phyloP scores from a whole-genome alignment of 306 rosid genomes.

The Corylus avellana region DNA sequence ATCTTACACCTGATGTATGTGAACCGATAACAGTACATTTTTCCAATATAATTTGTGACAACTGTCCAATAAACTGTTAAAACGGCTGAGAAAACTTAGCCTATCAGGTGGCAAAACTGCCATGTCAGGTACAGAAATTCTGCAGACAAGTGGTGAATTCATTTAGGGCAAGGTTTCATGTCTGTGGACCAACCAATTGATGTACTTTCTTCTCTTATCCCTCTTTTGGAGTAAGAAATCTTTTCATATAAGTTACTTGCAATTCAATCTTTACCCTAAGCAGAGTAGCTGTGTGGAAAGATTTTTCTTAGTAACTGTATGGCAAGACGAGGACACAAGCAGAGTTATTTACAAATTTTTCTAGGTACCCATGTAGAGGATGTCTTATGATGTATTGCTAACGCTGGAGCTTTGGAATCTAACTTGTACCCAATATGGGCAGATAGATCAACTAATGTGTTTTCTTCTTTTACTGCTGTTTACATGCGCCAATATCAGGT shows the following conservation, averaged over 20 bases:
- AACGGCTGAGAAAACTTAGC: not conserved
- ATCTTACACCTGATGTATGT: not conserved
- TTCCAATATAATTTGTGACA: not conserved
- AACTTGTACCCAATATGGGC: not conserved
- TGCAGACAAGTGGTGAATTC: not conserved
- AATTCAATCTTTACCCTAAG: not conserved
- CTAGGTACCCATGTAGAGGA: not conserved
- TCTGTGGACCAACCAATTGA: not conserved
- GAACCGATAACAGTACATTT: not conserved
- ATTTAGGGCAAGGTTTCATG: not conserved
- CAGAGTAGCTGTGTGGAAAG: not conserved
- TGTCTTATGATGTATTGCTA: not conserved
- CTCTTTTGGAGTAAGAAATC: not conserved
- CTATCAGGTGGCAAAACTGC: not conserved
- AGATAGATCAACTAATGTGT: not conserved
- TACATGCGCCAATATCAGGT: constrained; percentile 45
- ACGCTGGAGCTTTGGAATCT: not conserved
- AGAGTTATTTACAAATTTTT: not conserved
- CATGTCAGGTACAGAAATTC: not conserved
- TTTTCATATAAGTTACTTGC: not conserved
- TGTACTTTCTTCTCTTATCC: not conserved
- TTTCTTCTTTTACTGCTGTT: constrained; percentile 3
- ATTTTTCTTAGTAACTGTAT: no score
- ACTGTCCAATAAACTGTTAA: not conserved
- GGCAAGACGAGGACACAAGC: not conserved